These are phyloP conservation scores for Fusarium mangiferae DNA, from an alignment of 2,329 filamentous ascomycete species.

Conservation along the genomic window DNA sequence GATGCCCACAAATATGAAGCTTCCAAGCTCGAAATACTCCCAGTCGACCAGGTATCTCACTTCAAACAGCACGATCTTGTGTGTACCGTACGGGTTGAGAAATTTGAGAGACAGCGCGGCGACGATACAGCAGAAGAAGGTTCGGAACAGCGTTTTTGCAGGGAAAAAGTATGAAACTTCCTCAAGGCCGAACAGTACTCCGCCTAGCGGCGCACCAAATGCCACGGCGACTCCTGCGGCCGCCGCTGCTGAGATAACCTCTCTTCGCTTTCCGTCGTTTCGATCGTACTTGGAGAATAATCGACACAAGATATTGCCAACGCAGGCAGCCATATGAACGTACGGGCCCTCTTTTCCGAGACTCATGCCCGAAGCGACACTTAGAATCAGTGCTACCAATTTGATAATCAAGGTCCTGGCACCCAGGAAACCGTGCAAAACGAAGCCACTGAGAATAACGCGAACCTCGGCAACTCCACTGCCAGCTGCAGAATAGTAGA, in stretches of 20 bases:
- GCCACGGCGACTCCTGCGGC: constrained; percentile 93
- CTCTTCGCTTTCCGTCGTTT: constrained; percentile 93
- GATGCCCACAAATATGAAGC: constrained; percentile 87
- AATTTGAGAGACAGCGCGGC: constrained; percentile 94
- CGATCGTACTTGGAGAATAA: constrained; percentile 93
- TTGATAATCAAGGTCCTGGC: constrained; percentile 89
- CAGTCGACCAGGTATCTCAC: constrained; percentile 91
- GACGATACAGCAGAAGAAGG: constrained; percentile 97
- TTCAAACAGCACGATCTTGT: constrained; percentile 96
- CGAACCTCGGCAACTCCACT: constrained; percentile 97
- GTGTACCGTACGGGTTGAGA: constrained; percentile 92
- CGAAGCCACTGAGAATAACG: constrained; percentile 97
- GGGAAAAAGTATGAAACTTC: constrained; percentile 98
- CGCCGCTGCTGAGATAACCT: constrained; percentile 91
- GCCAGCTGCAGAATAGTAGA: constrained; percentile 95
- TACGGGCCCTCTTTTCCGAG: constrained; percentile 95
- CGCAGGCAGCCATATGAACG: constrained; percentile 95
- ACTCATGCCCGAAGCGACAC: constrained; percentile 91
- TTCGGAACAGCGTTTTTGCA: constrained; percentile 94
- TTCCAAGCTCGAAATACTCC: constrained; percentile 89
- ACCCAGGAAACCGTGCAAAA: constrained; percentile 94
- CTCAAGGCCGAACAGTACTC: constrained; percentile 91
- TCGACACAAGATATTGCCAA: constrained; percentile 94
- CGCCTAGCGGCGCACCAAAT: constrained; percentile 88
- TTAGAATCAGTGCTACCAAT: constrained; percentile 82